Evolutionary conservation across 345 rosid genomes (phyloP).

Genomic region (Camelina hispida): DNA sequence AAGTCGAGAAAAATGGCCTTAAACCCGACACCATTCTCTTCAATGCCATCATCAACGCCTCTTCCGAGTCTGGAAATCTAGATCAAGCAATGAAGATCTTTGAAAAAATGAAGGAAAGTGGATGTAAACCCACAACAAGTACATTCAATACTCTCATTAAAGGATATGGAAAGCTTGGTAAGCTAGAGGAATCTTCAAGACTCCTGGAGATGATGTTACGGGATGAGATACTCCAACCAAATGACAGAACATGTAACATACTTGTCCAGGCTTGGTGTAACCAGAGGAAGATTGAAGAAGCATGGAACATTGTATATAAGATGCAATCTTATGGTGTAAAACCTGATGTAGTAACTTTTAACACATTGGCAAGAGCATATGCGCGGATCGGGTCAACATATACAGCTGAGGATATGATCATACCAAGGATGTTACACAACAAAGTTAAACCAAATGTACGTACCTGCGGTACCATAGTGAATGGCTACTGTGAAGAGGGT

Average conservation of each 20-base stretch:
- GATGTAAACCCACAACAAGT: constrained; percentile 82
- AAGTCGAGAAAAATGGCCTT: constrained; percentile 74
- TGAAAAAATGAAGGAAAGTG: constrained; percentile 74
- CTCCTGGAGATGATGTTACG: constrained; percentile 62
- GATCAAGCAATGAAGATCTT: constrained; percentile 81
- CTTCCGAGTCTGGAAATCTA: constrained; percentile 79
- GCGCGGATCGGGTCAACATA: constrained; percentile 60
- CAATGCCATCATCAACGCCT: constrained; percentile 90
- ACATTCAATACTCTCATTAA: constrained; percentile 88
- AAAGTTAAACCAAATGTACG: constrained; percentile 74
- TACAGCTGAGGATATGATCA: constrained; percentile 77
- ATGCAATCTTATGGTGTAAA: constrained; percentile 70
- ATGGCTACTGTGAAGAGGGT: constrained; percentile 87
- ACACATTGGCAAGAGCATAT: constrained; percentile 81
- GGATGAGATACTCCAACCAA: constrained; percentile 68
- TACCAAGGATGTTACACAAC: constrained; percentile 69
- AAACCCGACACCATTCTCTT: constrained; percentile 89
- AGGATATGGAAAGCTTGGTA: constrained; percentile 78
- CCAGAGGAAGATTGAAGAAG: constrained; percentile 63
- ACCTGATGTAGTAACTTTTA: constrained; percentile 88
- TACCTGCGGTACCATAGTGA: constrained; percentile 76
- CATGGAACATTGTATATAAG: constrained; percentile 75
- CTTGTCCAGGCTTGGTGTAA: constrained; percentile 86
- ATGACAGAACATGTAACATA: constrained; percentile 78
- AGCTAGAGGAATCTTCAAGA: constrained; percentile 73